These are phyloP conservation scores for Dioscorea zingiberensis DNA, from an alignment of 106 monocot species.

Conservation along the genomic window DNA sequence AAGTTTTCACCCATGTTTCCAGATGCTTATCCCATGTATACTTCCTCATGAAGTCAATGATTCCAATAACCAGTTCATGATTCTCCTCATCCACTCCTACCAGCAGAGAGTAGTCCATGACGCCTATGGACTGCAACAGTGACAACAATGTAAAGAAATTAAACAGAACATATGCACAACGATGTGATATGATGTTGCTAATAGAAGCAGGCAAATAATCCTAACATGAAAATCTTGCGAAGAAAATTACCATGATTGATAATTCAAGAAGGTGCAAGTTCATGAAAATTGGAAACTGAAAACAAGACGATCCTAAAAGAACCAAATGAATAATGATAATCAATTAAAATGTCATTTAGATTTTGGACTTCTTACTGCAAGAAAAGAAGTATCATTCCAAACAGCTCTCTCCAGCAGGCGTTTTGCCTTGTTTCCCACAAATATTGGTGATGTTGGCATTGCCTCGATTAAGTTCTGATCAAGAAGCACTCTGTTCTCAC, in stretches of 20 bases:
- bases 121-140: conserved; percentile 67
- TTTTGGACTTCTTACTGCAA: conserved; percentile 44
- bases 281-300: no score
- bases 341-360: not conserved
- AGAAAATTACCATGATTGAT: no score
- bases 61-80: conserved; percentile 75
- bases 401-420: conserved; percentile 83
- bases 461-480: conserved; percentile 86
- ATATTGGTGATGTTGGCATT: conserved; percentile 94
- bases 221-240: no score
- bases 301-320: not conserved
- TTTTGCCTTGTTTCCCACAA: conserved; percentile 84
- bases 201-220: no score
- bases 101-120: conserved; percentile 92
- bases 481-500: conserved; percentile 76
- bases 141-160: not conserved
- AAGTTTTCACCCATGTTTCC: conserved; percentile 86
- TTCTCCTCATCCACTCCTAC: conserved; percentile 75
- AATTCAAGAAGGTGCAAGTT: no score
- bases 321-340: no score
- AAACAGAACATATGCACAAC: not conserved
- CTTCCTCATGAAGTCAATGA: conserved; percentile 92
- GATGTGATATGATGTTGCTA: no score
- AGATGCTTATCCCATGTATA: conserved; percentile 96
- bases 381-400: conserved; percentile 95